phyloP scores from a whole-genome alignment of 352 stramenopile genomes.

The Phytophthora hybrid region DNA sequence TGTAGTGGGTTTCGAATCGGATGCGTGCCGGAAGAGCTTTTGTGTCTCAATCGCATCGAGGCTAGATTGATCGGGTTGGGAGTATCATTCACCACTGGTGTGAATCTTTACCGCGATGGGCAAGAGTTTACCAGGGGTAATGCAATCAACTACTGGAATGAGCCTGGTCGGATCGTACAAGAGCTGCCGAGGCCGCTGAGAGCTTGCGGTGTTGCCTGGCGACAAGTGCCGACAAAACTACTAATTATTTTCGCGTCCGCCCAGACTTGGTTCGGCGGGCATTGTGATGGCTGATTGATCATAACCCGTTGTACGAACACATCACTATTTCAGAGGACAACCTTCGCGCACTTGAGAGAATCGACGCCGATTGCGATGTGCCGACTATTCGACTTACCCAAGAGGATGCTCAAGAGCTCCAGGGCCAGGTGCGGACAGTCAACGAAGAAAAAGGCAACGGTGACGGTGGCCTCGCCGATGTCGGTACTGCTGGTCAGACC shows the following conservation, averaged over 20 bases:
- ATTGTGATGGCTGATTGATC: not conserved
- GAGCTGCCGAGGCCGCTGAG: slow-evolving; percentile 5
- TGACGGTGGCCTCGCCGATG: too few species aligned
- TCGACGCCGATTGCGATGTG: not conserved
- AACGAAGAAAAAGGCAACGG: not conserved
- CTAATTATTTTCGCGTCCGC: too few species aligned
- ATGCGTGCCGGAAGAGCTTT: slow-evolving; percentile 2
- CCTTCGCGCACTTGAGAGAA: not conserved
- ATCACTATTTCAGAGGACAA: slow-evolving; percentile 8
- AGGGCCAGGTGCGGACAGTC: too few species aligned
- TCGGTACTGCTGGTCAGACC: too few species aligned
- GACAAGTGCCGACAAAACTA: slow-evolving; percentile 1
- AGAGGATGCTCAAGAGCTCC: not conserved
- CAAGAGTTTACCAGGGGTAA: slow-evolving; percentile 10
- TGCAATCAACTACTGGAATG: slow-evolving; percentile 24
- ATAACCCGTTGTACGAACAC: slow-evolving; percentile 11
- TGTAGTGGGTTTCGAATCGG: slow-evolving; percentile 14
- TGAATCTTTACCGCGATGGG: slow-evolving; percentile 5
- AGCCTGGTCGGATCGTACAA: not conserved
- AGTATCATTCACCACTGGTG: slow-evolving; percentile 17
- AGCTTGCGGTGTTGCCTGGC: not conserved
- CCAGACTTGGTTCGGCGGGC: not conserved
- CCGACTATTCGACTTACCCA: too few species aligned
- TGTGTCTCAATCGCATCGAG: slow-evolving; percentile 14
- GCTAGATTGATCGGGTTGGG: slow-evolving; percentile 7